Evolutionary conservation across 805 yeast species (phyloP).

Genomic region (Ogataea pini): DNA sequence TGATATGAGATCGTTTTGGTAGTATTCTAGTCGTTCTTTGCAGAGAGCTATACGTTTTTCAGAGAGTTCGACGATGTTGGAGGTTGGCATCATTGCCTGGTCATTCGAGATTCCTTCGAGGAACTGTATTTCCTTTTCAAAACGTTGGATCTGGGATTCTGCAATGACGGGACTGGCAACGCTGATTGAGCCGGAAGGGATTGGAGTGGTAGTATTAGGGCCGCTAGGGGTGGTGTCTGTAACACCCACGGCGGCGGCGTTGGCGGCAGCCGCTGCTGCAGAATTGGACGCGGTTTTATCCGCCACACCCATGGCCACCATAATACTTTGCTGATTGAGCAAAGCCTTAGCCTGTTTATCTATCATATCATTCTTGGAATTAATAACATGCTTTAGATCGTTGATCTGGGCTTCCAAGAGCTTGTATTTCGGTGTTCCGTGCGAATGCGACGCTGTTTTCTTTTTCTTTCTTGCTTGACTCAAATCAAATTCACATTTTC

Average conservation of each 20-base stretch:
- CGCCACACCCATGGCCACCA: not conserved
- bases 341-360: conserved; percentile 14
- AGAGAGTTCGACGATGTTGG: conserved; percentile 46
- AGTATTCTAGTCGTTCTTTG: conserved; percentile 25
- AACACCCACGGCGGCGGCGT: not conserved
- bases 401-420: conserved; percentile 29
- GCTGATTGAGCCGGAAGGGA: conserved; percentile 5
- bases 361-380: conserved; percentile 12
- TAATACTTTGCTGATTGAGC: conserved; percentile 10
- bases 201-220: not conserved
- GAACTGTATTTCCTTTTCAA: conserved; percentile 42
- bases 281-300: not conserved
- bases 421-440: conserved; percentile 23
- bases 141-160: conserved; percentile 34
- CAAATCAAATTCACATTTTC: conserved; percentile 67
- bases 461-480: conserved; percentile 54
- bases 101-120: conserved; percentile 37
- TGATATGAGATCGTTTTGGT: conserved; percentile 50
- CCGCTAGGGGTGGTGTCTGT: not conserved
- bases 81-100: conserved; percentile 44
- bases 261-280: not conserved
- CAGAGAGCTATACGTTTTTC: conserved; percentile 41
- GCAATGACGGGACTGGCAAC: not conserved
- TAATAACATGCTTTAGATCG: conserved; percentile 17
- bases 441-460: conserved; percentile 20